A percentile compares a stretch with the other conserved stretches of the same genome.
Conservation (phyloP, 2,329 filamentous ascomycete species). For the Pseudohalonectria lignicola region DNA sequence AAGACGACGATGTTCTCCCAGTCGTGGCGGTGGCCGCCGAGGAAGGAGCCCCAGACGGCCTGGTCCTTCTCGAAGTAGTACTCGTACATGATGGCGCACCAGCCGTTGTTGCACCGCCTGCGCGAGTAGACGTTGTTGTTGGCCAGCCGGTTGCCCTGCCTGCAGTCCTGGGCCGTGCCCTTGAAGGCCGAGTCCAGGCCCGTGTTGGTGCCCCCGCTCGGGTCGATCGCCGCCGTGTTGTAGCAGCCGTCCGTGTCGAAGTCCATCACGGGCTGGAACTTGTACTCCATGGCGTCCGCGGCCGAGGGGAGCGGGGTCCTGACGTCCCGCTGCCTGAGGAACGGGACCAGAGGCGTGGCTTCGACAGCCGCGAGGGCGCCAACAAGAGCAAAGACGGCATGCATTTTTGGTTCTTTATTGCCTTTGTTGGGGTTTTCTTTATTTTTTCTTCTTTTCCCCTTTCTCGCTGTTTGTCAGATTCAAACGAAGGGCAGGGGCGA, state of each 20-base stretch:
- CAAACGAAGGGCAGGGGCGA: too few relatives aligned
- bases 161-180: slow-evolving; percentile 11
- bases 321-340: slow-evolving; percentile 3
- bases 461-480: too few relatives aligned
- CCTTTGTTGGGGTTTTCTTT: too few relatives aligned
- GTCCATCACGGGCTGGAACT: slow-evolving; percentile 24
- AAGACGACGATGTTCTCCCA: slow-evolving; percentile 25
- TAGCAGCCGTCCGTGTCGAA: slow-evolving; percentile 30
- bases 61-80: slow-evolving; percentile 37
- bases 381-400: background rate
- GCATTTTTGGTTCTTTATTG: too few relatives aligned
- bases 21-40: slow-evolving; percentile 25
- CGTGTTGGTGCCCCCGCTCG: slow-evolving; percentile 17
- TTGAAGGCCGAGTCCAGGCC: slow-evolving; percentile 12
- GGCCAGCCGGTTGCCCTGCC: slow-evolving; percentile 12
- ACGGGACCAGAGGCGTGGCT: background rate
- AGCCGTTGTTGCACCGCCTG: slow-evolving; percentile 29
- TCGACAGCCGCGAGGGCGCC: background rate
- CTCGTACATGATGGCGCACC: slow-evolving; percentile 31
- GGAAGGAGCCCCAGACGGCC: slow-evolving; percentile 4
- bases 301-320: slow-evolving; percentile 17
- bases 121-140: slow-evolving; percentile 28
- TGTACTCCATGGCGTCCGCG: slow-evolving; percentile 15
- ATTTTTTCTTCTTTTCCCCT: too few relatives aligned
- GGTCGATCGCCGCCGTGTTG: slow-evolving; percentile 32